These are phyloP conservation scores for Claviceps africana DNA, from an alignment of 2,329 filamentous ascomycete species.

Conservation along the genomic window DNA sequence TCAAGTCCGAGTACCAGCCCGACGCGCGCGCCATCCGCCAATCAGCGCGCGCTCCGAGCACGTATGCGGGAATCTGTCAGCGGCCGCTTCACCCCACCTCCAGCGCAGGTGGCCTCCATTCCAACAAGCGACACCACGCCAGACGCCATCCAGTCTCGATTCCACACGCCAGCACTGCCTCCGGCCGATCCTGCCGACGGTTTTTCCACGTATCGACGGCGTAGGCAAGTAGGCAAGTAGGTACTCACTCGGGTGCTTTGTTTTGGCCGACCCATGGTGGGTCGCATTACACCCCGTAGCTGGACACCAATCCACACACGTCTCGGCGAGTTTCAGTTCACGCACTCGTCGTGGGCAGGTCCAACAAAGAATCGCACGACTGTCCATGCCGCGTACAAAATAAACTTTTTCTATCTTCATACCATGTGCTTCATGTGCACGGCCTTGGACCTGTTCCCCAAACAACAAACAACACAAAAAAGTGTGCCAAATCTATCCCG, in stretches of 20 bases:
- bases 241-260: too few relatives aligned
- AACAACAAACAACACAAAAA: slow-evolving; percentile 8
- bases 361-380: background rate
- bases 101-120: too few relatives aligned
- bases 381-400: background rate
- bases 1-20: background rate
- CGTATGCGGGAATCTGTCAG: slow-evolving; percentile 2
- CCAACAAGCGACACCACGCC: too few relatives aligned
- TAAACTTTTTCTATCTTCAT: background rate
- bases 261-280: too few relatives aligned
- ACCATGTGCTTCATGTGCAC: background rate
- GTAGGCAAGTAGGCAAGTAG: too few relatives aligned
- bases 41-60: slow-evolving; percentile 2
- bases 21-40: background rate
- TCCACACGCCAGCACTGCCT: too few relatives aligned
- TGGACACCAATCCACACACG: background rate
- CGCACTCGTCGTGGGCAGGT: background rate
- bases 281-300: too few relatives aligned
- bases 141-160: too few relatives aligned
- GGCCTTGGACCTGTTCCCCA: background rate
- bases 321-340: background rate
- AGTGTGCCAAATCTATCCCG: slow-evolving; percentile 20
- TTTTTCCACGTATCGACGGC: too few relatives aligned
- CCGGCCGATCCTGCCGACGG: too few relatives aligned
- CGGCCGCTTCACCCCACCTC: too few relatives aligned